These are phyloP conservation scores for Boletus eberwhitei DNA, from an alignment of 768 basidiomycete genomes.

Conservation along the genomic window DNA sequence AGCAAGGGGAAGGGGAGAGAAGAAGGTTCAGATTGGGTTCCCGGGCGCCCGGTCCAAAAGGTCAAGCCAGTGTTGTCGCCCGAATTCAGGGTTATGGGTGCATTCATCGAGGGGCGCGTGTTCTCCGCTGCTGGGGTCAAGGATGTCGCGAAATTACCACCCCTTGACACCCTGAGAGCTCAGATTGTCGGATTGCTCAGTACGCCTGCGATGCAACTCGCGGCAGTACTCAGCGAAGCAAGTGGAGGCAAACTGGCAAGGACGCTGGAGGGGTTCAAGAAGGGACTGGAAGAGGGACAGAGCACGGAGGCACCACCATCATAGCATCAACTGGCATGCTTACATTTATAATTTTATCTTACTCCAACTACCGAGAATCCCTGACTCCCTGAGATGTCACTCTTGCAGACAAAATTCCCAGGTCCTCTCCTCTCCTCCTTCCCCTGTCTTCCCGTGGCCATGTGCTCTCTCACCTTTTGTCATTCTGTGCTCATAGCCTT, in stretches of 20 bases:
- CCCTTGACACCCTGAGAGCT: conserved; percentile 70
- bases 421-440: conserved; percentile 76
- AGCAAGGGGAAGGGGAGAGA: conserved; percentile 45
- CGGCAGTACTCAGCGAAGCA: conserved; percentile 65
- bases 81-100: conserved; percentile 71
- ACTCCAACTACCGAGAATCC: background rate
- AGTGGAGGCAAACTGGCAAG: conserved; percentile 65
- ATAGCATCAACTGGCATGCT: conserved; percentile 15
- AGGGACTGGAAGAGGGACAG: conserved; percentile 55
- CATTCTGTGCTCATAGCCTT: conserved; percentile 91
- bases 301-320: conserved; percentile 15
- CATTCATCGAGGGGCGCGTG: conserved; percentile 72
- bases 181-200: conserved; percentile 86
- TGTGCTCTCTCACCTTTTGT: conserved; percentile 81
- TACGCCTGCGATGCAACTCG: conserved; percentile 68
- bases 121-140: conserved; percentile 58
- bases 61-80: conserved; percentile 54
- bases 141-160: conserved; percentile 70
- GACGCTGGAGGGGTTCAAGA: conserved; percentile 73
- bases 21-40: conserved; percentile 59
- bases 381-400: background rate
- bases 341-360: conserved; percentile 6
- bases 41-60: conserved; percentile 66
- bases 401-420: conserved; percentile 76
- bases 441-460: conserved; percentile 63